phyloP scores from a whole-genome alignment of 345 rosid genomes.

The Luvunga scandens region DNA sequence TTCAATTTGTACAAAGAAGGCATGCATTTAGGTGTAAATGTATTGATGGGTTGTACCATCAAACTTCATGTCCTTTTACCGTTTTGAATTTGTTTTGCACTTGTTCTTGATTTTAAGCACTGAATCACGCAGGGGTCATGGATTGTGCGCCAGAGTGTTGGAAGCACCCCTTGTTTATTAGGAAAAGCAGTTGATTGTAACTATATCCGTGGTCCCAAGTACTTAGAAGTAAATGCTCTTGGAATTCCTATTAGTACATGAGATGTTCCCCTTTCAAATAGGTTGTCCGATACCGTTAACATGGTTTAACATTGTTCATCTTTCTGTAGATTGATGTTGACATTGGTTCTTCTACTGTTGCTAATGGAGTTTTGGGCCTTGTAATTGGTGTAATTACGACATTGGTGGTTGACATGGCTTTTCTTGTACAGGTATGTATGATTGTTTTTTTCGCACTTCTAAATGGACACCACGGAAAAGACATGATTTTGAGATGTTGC shows the following conservation, averaged over 20 bases:
- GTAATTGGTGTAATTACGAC: constrained; percentile 91
- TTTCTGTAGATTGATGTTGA: constrained; percentile 80
- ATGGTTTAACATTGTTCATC: constrained; percentile 13
- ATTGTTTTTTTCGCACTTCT: too few species aligned
- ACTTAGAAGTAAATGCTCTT: constrained; percentile 66
- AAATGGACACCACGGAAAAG: too few species aligned
- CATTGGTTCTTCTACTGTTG: constrained; percentile 97
- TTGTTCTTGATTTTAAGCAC: not conserved
- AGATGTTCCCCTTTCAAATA: not conserved
- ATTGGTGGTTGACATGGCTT: constrained; percentile 98
- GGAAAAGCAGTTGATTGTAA: constrained; percentile 98
- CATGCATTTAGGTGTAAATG: not conserved
- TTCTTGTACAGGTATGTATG: constrained; percentile 71
- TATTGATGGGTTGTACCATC: not conserved
- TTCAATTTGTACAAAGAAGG: not conserved
- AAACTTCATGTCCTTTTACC: not conserved
- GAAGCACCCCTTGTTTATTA: constrained; percentile 95
- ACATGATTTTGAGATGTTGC: too few species aligned
- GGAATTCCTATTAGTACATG: not conserved
- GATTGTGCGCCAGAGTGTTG: constrained; percentile 99
- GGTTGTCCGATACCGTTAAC: not conserved
- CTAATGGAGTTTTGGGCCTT: constrained; percentile 97
- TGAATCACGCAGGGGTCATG: constrained; percentile 78
- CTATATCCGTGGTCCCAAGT: constrained; percentile 78
- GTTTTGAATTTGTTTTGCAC: not conserved